Base-by-base conservation (phyloP, 2,329 filamentous ascomycete species). In the Pestalotiopsis sp. region DNA sequence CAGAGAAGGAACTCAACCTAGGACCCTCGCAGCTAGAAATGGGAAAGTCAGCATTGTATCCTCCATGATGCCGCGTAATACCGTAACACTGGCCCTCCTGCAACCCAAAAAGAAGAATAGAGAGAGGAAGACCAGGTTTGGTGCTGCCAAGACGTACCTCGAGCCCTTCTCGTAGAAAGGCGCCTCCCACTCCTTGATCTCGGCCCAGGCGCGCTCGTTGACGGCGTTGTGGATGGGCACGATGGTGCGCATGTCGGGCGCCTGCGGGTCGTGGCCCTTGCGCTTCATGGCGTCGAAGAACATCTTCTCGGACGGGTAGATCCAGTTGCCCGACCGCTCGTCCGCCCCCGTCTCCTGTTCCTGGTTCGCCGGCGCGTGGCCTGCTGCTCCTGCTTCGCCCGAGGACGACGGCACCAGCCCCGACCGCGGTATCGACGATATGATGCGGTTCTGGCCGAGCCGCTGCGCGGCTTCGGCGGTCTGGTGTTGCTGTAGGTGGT, bases 201-300 rank as follows among this genome's bases (percentile, higher is more conserved):
- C 93, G 71, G 89, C 86, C 96, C 96, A 99, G 0, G 96, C 96
- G 57, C 93, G 87, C 87, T 99, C 96, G 81, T 99, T 99, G 71
- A 99, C 96, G 59, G 96, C 96, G 79, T 99, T 99, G 83, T 99
- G 96, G 75, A 98, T 98, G 2, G 94, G 96, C 67, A 98, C 95
- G 41, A 98, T 95, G 41, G 93, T 93, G 76, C 89, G 91, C 91
- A 98, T 98, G 81, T 97, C 94, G 5, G 86, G 84, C 0, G 88
- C 89, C 14, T 86, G 83, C 38, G 88, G 91, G 70, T 90, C 89
- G 83, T 94, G 91, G 58, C 91, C 92, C 81, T 99, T 99, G 78
- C 95, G 91, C 84, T 92, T 90, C 90, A 99, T 95, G 59, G 96
- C 96, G 62, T 97, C 93, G 83, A 98, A 98, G 85, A 99, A 99